These are phyloP conservation scores for Coleophoma cylindrospora DNA, from an alignment of 2,329 filamentous ascomycete species.

Conservation along the genomic window DNA sequence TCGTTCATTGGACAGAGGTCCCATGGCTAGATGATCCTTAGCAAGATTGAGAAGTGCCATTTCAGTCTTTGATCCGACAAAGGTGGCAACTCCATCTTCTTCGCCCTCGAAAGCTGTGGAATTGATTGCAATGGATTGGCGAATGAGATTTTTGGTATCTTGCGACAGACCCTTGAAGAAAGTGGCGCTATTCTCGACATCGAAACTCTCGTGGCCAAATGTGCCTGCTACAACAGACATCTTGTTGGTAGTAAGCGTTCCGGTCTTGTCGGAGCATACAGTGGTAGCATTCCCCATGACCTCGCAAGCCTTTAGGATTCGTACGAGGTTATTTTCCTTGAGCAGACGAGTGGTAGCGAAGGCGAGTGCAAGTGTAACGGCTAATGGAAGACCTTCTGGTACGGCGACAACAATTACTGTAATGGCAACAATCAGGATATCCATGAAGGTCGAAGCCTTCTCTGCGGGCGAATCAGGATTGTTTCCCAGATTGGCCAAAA, in stretches of 20 bases:
- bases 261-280: slow-evolving; percentile 68
- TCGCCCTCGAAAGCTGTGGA: slow-evolving; percentile 62
- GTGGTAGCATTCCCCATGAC: slow-evolving; percentile 64
- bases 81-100: slow-evolving; percentile 47
- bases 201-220: slow-evolving; percentile 36
- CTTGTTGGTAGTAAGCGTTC: slow-evolving; percentile 62
- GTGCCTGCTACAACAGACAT: slow-evolving; percentile 67
- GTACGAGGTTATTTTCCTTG: slow-evolving; percentile 59
- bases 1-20: slow-evolving; percentile 52
- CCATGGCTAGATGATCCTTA: slow-evolving; percentile 57
- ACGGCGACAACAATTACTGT: slow-evolving; percentile 59
- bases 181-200: slow-evolving; percentile 22
- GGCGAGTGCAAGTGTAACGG: slow-evolving; percentile 67
- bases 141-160: slow-evolving; percentile 32
- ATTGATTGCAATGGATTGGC: slow-evolving; percentile 59
- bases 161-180: background rate
- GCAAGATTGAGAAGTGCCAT: slow-evolving; percentile 65
- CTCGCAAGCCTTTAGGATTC: slow-evolving; percentile 60
- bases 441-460: slow-evolving; percentile 54
- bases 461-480: slow-evolving; percentile 39
- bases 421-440: slow-evolving; percentile 55
- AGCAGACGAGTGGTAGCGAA: slow-evolving; percentile 62
- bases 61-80: slow-evolving; percentile 70
- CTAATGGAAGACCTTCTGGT: slow-evolving; percentile 62
- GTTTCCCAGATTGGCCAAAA: slow-evolving; percentile 51